phyloP scores from a whole-genome alignment of 140 eudicot genomes.

The Bidens hawaiensis region DNA sequence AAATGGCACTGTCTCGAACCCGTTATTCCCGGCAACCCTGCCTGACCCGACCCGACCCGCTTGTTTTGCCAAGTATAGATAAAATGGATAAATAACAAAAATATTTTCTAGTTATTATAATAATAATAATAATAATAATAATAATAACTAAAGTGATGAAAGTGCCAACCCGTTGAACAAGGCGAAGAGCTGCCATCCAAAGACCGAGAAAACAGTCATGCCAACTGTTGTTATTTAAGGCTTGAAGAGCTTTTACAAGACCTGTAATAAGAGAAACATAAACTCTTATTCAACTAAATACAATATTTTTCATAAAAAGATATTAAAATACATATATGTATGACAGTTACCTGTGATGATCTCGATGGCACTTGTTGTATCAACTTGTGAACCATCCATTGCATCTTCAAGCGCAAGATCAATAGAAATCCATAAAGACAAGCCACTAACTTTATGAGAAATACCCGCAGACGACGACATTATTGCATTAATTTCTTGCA shows the following conservation, averaged over 20 bases:
- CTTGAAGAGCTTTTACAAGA: slow-evolving; percentile 80
- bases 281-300: not conserved
- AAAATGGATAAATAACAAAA: slow-evolving; percentile 31
- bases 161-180: slow-evolving; percentile 84
- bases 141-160: slow-evolving; percentile 2
- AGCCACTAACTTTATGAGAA: slow-evolving; percentile 63
- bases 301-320: no score
- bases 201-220: slow-evolving; percentile 84
- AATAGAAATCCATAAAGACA: slow-evolving; percentile 87
- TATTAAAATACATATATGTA: not conserved
- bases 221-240: slow-evolving; percentile 74
- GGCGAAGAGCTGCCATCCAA: slow-evolving; percentile 95
- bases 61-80: no score
- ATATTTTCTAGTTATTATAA: not conserved
- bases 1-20: no score
- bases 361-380: slow-evolving; percentile 82
- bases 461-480: slow-evolving; percentile 49
- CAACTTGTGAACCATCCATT: slow-evolving; percentile 85
- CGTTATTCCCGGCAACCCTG: no score
- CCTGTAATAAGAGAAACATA: slow-evolving; percentile 37
- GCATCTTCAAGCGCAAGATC: slow-evolving; percentile 91
- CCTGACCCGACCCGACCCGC: no score
- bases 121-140: not conserved
- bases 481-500: slow-evolving; percentile 41
- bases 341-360: slow-evolving; percentile 58